Conservation (phyloP, 2,329 filamentous ascomycete species). For the Tolypocladium tundrense region DNA sequence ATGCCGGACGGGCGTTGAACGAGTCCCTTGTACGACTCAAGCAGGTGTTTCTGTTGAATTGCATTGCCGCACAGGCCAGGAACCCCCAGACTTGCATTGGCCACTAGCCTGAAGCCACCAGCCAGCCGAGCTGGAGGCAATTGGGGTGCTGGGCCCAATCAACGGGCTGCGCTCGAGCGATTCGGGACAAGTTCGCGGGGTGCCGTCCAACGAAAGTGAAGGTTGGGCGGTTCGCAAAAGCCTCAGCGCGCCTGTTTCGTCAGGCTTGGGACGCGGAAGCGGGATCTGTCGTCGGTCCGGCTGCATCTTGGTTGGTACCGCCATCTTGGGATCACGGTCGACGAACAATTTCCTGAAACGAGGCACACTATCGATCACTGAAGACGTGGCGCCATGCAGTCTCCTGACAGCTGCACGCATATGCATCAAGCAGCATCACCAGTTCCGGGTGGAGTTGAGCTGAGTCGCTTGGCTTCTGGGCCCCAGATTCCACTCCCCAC, state of each 20-base stretch:
- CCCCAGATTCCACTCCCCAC: neutral
- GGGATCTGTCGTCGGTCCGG: neutral
- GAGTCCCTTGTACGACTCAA: neutral
- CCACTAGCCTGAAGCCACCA: neutral
- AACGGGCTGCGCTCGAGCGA: neutral
- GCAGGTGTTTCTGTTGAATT: neutral
- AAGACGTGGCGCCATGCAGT: neutral
- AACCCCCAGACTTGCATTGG: neutral
- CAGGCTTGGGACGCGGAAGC: no score
- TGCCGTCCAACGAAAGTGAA: neutral
- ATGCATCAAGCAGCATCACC: neutral
- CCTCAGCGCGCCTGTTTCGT: neutral
- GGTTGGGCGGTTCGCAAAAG: neutral
- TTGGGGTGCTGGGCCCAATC: neutral
- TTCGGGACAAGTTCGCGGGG: neutral
- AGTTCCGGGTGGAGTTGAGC: neutral
- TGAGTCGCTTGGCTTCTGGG: neutral
- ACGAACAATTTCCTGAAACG: neutral
- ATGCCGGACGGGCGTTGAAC: neutral
- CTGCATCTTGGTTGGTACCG: neutral
- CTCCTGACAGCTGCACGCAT: neutral
- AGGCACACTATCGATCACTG: neutral
- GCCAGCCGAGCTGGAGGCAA: neutral
- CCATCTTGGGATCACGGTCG: neutral
- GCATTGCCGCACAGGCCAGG: neutral